Base-by-base conservation (phyloP, 768 basidiomycete genomes). In the Xerocomellus amylosporus region DNA sequence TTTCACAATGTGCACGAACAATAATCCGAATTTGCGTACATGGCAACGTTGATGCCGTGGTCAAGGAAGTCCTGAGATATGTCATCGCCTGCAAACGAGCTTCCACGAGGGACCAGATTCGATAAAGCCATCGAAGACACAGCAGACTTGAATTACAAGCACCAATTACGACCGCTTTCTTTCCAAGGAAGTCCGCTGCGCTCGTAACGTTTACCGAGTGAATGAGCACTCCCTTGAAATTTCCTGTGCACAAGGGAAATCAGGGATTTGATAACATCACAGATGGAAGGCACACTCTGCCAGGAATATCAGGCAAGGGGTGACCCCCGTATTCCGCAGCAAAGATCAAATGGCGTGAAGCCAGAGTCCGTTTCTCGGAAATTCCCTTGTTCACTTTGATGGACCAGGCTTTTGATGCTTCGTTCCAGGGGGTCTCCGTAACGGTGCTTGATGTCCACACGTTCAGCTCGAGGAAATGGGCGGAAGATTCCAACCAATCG, bases 111-210 rank as follows among this genome's bases (percentile, higher is more conserved):
- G 28, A 15, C 8, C 15, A 6, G 46, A 53, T 45, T 17, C 26
- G 4, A 15, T 37, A 20, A 56, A 54, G 13, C 22, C 45, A 22
- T 30, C 19, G 5, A 28, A 44, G 26, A 26, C 3, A 19, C 6
- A 12, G 40, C 42, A 15, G 52, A 76, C 77, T 80, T 19, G 81
- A 80, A 49, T 80, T 82, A 48, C 80, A 80, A 7, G 83, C 77
- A 1, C 83, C 84, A 12, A 86, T 72, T 10, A 86, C 75, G 8
- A 85, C 74, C 9, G 78, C 81, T 57, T 81, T 84, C 73, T 87
- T 81, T n/a, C 82, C 83, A 4, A 63, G 56, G 58, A 79, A 75
- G 22, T 76, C 77, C 2, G 67, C 49, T 1, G 79, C 79, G n/a
- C 67, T 69, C 34, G 72, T 78, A 65, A 80, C 78, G 28, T 72